These are phyloP conservation scores for Pichia gijzeniarum DNA, from an alignment of 805 yeast genomes.

Conservation along the genomic window DNA sequence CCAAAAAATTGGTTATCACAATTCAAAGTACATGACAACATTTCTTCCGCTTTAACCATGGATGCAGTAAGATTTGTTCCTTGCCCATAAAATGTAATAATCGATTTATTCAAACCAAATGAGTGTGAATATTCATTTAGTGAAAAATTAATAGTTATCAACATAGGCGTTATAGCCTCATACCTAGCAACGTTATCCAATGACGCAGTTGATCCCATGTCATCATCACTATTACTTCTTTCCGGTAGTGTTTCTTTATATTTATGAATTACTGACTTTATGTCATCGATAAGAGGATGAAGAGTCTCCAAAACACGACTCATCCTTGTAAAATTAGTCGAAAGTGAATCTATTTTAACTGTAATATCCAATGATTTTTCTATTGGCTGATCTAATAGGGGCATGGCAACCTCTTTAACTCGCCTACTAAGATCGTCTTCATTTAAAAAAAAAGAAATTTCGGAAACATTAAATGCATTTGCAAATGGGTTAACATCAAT, in stretches of 20 bases:
- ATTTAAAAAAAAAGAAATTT: slow-evolving; percentile 14
- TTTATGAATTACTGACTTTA: background rate
- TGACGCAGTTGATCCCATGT: slow-evolving; percentile 6
- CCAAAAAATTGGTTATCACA: slow-evolving; percentile 9
- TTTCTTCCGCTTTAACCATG: slow-evolving; percentile 14
- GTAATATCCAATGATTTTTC: slow-evolving; percentile 18
- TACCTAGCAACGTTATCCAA: slow-evolving; percentile 5
- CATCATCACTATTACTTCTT: slow-evolving; percentile 2
- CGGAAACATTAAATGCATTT: slow-evolving; percentile 14
- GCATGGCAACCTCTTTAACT: slow-evolving; percentile 14
- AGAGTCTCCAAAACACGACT: slow-evolving; percentile 4
- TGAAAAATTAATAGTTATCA: slow-evolving; percentile 17
- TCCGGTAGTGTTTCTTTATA: background rate
- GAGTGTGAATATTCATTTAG: slow-evolving; percentile 18
- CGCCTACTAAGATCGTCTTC: slow-evolving; percentile 11
- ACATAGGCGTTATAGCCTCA: slow-evolving; percentile 11
- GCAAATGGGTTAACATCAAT: slow-evolving; percentile 20
- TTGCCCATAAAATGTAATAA: slow-evolving; percentile 17
- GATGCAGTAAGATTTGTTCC: slow-evolving; percentile 15
- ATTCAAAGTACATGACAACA: slow-evolving; percentile 21
- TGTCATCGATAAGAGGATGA: slow-evolving; percentile 4
- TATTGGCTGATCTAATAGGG: slow-evolving; percentile 14
- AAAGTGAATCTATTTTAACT: slow-evolving; percentile 16
- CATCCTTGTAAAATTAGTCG: slow-evolving; percentile 13
- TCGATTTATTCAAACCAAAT: slow-evolving; percentile 21